A percentile compares a stretch with the other conserved stretches of the same genome.
Evolutionary conservation across 345 rosid genomes (phyloP).

Genomic region (Euphorbia tirucalli): DNA sequence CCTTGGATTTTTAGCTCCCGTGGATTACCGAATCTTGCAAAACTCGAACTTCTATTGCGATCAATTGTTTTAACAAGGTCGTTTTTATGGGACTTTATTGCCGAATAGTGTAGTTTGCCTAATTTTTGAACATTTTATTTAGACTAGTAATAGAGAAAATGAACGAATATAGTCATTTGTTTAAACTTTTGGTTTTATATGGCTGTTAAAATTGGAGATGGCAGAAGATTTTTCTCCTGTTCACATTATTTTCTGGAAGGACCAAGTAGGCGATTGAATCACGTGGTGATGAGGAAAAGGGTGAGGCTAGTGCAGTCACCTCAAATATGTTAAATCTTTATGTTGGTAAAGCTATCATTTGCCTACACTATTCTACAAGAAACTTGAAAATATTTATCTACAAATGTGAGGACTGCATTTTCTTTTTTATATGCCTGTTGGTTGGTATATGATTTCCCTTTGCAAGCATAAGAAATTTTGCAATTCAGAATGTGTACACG

Average conservation of each 20-base stretch:
- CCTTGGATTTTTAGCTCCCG: background rate
- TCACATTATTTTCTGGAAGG: background rate
- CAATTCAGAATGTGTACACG: background rate
- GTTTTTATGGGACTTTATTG: no score
- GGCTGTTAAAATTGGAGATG: no score
- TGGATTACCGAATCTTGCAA: no score
- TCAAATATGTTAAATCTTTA: background rate
- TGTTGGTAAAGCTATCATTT: background rate
- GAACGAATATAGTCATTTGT: no score
- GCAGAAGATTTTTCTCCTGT: no score
- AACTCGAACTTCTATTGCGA: background rate
- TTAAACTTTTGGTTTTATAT: no score
- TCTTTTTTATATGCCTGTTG: background rate
- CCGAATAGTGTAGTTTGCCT: no score
- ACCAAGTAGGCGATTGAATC: background rate
- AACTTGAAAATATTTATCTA: background rate
- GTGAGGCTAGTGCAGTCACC: background rate
- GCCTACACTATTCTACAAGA: no score
- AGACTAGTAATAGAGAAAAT: no score
- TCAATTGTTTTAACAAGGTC: no score
- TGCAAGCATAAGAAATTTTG: background rate
- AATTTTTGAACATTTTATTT: no score
- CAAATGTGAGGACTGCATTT: background rate
- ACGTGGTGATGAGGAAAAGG: background rate
- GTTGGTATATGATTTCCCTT: background rate